Conservation (phyloP, 2,329 filamentous ascomycete species). For the Alternaria tenuissima region DNA sequence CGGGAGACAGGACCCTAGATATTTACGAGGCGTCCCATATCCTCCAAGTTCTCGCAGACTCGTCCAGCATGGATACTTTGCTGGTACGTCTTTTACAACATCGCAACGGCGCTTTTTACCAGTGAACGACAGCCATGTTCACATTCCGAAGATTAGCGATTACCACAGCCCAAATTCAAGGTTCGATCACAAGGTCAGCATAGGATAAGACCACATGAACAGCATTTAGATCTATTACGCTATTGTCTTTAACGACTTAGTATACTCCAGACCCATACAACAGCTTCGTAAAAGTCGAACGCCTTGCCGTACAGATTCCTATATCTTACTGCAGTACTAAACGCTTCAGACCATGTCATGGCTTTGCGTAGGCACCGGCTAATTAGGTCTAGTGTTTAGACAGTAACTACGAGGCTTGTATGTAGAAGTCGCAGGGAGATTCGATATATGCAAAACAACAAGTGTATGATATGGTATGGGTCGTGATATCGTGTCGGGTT, state of each 20-base stretch:
- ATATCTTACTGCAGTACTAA: background rate
- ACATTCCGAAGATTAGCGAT: background rate
- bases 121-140: background rate
- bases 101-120: background rate
- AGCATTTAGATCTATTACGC: slow-evolving; percentile 1
- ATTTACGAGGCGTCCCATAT: background rate
- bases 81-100: background rate
- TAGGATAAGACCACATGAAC: background rate
- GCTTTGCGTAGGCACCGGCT: slow-evolving; percentile 34
- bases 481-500: slow-evolving; percentile 41
- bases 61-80: background rate
- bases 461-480: slow-evolving; percentile 15
- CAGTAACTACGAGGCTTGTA: slow-evolving; percentile 1
- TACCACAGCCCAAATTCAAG: background rate
- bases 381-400: slow-evolving; percentile 33
- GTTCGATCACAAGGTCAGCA: background rate
- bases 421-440: slow-evolving; percentile 19
- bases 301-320: background rate
- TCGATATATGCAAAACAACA: slow-evolving; percentile 28
- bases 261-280: slow-evolving; percentile 1
- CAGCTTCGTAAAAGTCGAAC: slow-evolving; percentile 1
- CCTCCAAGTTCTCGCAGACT: background rate
- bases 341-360: slow-evolving; percentile 1
- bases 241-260: background rate
- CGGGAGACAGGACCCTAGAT: background rate